Evolutionary conservation across 129 eudicot species (phyloP), one percentile per base, ranked within the genome.

Genomic region (Pulicaria dysenterica): DNA sequence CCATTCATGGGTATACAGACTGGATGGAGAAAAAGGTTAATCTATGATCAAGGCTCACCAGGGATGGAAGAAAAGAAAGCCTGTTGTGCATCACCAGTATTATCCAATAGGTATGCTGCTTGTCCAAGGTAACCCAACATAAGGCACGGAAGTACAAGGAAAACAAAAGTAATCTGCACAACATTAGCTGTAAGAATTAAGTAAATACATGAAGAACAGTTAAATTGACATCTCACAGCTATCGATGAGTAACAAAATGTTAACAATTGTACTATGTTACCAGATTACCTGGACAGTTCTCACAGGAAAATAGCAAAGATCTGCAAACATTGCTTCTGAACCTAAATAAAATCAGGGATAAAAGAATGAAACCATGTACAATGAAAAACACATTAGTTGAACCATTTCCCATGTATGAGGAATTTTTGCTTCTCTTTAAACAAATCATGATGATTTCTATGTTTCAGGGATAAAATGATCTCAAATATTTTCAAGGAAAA

Each of bases 311-410:
- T 94, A 88, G 73, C 96, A 90, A 70, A 94, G 96, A 83, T 94
- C 98, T 57, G 96, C 98, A 83, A 94, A 94, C 96, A 94, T 94
- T 42, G 98, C 98, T 83, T 94, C 98, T 61, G 98, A 87, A 78
- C 98, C 98, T 94, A 90, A 62, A 79, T 68, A 53, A 68, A 34
- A 70, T 58, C 72, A 58, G 15, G 19, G 47, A 72, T 56, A 44
- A 54, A 83, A 40, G 47, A 69, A 69, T 77, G 56, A 69, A 57
- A 67, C 75, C 60, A 7, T 68, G 58, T 58, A 37, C 54, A 58
- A 76, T 31, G n/a, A 17, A 5, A 59, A 45, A 34, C 19, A 24
- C 10, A 31, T 11, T 14, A 72, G 58, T 45, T 9, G 57, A 24
- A 24, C 31, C 2, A 24, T 24, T 24, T 24, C 31, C 31, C 31